Percentiles rank a stretch among this genome's conserved stretches.
Conservation (phyloP, 805 yeast species). For the Suhomyces xylopsoci region DNA sequence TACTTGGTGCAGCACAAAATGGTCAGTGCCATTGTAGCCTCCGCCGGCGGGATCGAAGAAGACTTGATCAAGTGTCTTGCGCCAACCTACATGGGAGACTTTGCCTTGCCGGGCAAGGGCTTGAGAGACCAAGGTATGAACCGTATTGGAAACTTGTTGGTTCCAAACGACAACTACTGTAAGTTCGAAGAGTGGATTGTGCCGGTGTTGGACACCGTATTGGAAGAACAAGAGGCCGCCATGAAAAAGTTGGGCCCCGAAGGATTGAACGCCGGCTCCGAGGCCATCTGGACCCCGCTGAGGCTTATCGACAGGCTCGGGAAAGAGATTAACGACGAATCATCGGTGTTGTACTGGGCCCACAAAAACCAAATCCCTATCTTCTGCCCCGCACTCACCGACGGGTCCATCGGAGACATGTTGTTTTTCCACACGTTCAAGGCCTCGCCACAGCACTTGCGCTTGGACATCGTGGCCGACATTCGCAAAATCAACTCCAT, state of each 20-base stretch:
- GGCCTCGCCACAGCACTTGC: conserved; percentile 83
- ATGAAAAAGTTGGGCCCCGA: conserved; percentile 49
- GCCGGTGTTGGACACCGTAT: conserved; percentile 82
- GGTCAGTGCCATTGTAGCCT: conserved; percentile 93
- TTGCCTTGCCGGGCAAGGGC: conserved; percentile 71
- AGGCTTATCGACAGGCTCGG: conserved; percentile 90
- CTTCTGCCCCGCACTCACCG: conserved; percentile 96
- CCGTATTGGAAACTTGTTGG: conserved; percentile 94
- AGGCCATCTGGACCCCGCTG: conserved; percentile 91
- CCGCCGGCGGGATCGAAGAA: conserved; percentile 98
- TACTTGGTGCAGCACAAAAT: conserved; percentile 89
- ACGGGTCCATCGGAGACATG: conserved; percentile 99
- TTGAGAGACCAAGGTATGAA: conserved; percentile 95
- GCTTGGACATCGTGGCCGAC: conserved; percentile 91
- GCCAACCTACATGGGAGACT: conserved; percentile 94
- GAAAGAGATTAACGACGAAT: conserved; percentile 90
- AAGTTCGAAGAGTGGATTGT: conserved; percentile 98
- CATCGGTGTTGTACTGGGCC: conserved; percentile 95
- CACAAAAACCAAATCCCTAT: conserved; percentile 95
- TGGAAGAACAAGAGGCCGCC: conserved; percentile 81
- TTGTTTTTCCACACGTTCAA: conserved; percentile 97
- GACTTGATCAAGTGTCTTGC: conserved; percentile 95
- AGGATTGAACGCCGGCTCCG: conserved; percentile 58
- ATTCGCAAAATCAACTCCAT: conserved; percentile 86
- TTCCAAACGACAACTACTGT: conserved; percentile 97